Evolutionary conservation across 306 rosid genomes (phyloP).

Genomic region (Arachis hypogaea): DNA sequence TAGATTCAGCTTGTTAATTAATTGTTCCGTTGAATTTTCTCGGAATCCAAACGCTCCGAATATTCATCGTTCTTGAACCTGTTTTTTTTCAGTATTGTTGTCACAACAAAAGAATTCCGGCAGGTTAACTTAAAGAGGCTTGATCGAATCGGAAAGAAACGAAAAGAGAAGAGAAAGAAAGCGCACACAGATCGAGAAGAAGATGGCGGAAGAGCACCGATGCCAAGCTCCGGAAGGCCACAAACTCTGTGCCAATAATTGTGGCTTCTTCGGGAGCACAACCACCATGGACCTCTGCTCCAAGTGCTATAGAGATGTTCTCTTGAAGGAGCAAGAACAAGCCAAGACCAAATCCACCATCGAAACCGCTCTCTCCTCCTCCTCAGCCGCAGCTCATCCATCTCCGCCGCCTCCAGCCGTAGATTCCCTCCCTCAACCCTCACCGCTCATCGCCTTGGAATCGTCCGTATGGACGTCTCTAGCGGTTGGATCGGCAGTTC

Average conservation of each 20-base stretch:
- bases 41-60: constrained; percentile 23
- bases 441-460: constrained; percentile 23
- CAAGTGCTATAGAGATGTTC: constrained; percentile 75
- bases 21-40: constrained; percentile 20
- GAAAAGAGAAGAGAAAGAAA: neutral
- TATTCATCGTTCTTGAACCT: neutral
- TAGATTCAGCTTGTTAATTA: constrained; percentile 18
- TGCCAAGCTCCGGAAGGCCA: constrained; percentile 87
- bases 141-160: neutral
- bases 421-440: constrained; percentile 40
- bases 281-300: constrained; percentile 94
- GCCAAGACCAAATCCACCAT: constrained; percentile 82
- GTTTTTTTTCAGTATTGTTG: neutral
- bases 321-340: constrained; percentile 64
- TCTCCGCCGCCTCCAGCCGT: constrained; percentile 13
- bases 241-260: constrained; percentile 85
- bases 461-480: neutral
- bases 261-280: constrained; percentile 92
- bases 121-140: constrained; percentile 19
- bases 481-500: constrained; percentile 8
- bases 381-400: neutral
- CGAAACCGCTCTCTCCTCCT: constrained; percentile 63
- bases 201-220: constrained; percentile 93
- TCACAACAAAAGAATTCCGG: neutral
- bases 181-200: constrained; percentile 21